Evolutionary conservation across 495 filamentous ascomycete genomes (phyloP), one percentile per base, ranked within the genome.

Genomic region (Acidomyces sp.): DNA sequence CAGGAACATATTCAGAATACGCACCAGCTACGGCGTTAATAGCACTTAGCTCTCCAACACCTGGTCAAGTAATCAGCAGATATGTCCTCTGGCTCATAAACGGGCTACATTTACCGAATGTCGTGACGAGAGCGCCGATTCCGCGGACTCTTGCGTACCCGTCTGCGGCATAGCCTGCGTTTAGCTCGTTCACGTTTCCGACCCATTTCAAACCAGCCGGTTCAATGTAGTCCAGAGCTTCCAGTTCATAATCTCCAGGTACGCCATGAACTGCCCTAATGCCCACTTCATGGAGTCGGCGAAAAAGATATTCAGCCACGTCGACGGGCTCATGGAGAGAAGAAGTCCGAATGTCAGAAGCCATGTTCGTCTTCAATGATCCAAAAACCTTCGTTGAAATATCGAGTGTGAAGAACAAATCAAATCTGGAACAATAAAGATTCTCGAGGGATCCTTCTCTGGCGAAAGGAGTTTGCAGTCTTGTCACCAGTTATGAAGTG

Each of bases 1-100:
- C 64, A 0, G 82, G 80, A 1, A 85, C 75, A 44, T 72, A 71
- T 59, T 93, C 84, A 2, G 78, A 72, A 58, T 74, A 85, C 34
- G 71, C 64, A 13, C 79, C 79, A 11, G 76, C 77, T 23, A 82
- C 66, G 6, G 76, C 79, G 53, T 81, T 82, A 49, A 82, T 59
- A 2, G 76, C 74, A 10, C 69, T 75, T 30, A 84, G 62, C 53
- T 84, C 79, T 20, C 79, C 79, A 0, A 80, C 77, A 18, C 76
- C 79, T 6, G 12, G 10, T 11, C n/a, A n/a, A n/a, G n/a, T n/a
- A n/a, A n/a, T n/a, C n/a, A n/a, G n/a, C n/a, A n/a, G n/a, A n/a
- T n/a, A n/a, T n/a, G n/a, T n/a, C n/a, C n/a, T n/a, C n/a, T n/a
- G n/a, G n/a, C n/a, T n/a, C n/a, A n/a, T n/a, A n/a, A n/a, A n/a